These are phyloP conservation scores for Talaromyces piceae DNA, from an alignment of 2,329 filamentous ascomycete species.

Conservation along the genomic window DNA sequence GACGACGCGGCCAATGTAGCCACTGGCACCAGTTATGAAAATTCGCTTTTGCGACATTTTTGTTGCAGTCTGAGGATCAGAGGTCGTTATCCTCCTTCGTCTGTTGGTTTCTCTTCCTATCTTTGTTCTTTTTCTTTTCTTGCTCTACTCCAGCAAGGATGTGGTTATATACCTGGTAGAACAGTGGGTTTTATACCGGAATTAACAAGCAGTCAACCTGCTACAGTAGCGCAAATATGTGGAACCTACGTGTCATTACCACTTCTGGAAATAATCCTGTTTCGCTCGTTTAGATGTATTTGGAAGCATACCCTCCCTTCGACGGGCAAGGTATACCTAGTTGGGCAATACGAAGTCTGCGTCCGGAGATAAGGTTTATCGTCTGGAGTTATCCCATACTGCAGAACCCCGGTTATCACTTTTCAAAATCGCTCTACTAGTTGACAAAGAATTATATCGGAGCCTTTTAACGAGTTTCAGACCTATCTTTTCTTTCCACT, in stretches of 20 bases:
- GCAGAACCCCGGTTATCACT: no score
- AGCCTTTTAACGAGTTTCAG: no score
- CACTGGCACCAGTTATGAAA: conserved; percentile 38
- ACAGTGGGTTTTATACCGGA: background rate
- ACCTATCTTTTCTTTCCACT: no score
- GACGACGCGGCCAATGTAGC: conserved; percentile 34
- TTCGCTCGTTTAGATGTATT: background rate
- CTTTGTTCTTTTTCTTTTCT: no score
- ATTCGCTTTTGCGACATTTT: conserved; percentile 14
- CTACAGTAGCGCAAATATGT: background rate
- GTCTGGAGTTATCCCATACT: no score
- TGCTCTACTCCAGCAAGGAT: no score
- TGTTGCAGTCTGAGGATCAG: background rate
- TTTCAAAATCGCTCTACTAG: no score
- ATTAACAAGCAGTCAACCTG: background rate
- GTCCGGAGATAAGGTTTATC: background rate
- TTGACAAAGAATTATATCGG: no score
- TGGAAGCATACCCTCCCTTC: background rate
- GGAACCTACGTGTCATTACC: background rate
- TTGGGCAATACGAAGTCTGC: background rate
- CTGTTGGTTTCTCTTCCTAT: no score
- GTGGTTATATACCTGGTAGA: no score
- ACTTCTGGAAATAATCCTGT: background rate
- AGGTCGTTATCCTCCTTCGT: no score
- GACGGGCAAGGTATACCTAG: background rate